Evolutionary conservation across 2,329 filamentous ascomycete species (phyloP).

Genomic region (Penicillium sp.): DNA sequence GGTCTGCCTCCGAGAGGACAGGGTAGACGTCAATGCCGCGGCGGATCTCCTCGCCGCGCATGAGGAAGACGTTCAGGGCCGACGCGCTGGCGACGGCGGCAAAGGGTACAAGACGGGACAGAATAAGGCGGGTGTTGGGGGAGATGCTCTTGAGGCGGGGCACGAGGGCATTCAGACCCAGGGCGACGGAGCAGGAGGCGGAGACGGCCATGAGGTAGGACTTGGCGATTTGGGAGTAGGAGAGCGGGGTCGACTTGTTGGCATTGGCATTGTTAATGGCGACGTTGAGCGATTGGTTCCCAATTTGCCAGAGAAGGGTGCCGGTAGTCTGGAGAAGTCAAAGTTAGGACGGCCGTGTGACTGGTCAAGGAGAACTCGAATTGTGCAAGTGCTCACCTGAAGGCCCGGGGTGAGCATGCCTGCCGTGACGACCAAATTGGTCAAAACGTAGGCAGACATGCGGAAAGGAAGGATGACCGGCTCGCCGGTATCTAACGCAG

Average conservation of each 20-base stretch:
- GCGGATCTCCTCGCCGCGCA: constrained; percentile 95
- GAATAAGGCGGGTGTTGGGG: constrained; percentile 72
- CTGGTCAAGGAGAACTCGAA: not conserved
- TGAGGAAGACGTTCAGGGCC: constrained; percentile 92
- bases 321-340: constrained; percentile 64
- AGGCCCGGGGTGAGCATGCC: constrained; percentile 96
- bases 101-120: constrained; percentile 90
- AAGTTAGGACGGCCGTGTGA: not conserved
- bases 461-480: constrained; percentile 93
- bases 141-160: constrained; percentile 77
- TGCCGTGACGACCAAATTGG: constrained; percentile 90
- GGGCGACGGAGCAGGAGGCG: constrained; percentile 88
- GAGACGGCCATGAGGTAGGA: constrained; percentile 91
- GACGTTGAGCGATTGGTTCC: constrained; percentile 97
- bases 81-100: constrained; percentile 91
- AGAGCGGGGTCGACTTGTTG: constrained; percentile 93
- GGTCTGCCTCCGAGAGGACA: constrained; percentile 71
- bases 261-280: constrained; percentile 97
- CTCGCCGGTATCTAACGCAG: constrained; percentile 75
- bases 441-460: constrained; percentile 94
- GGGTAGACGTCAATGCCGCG: constrained; percentile 92
- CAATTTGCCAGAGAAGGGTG: constrained; percentile 90
- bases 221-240: constrained; percentile 75
- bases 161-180: constrained; percentile 87
- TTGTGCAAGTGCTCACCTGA: constrained; percentile 52